These are phyloP conservation scores for Paspalum notatum DNA, from an alignment of 176 grass and related monocot genomes.

Conservation along the genomic window DNA sequence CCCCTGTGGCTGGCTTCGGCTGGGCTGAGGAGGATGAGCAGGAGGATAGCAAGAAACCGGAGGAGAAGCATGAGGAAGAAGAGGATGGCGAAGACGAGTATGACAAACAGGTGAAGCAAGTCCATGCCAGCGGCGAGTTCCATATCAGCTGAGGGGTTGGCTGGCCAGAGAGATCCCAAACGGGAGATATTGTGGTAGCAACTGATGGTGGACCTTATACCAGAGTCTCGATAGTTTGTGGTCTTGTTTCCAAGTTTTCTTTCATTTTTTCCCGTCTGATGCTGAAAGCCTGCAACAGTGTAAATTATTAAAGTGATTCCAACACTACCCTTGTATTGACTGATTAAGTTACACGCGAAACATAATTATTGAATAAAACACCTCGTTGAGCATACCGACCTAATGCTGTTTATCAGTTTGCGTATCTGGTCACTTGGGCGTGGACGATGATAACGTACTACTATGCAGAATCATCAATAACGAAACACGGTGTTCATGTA, in stretches of 20 bases:
- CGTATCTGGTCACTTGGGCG: not conserved
- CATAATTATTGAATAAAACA: slow-evolving; percentile 65
- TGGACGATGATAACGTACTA: not conserved
- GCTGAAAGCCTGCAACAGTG: slow-evolving; percentile 41
- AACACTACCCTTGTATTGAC: slow-evolving; percentile 42
- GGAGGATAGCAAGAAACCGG: slow-evolving; percentile 59
- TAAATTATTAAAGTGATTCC: slow-evolving; percentile 57
- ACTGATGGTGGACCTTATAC: slow-evolving; percentile 28
- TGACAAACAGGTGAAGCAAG: slow-evolving; percentile 72
- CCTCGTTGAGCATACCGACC: slow-evolving; percentile 34
- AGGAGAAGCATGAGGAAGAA: slow-evolving; percentile 53
- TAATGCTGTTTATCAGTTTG: too few species aligned
- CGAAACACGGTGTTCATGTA: not conserved
- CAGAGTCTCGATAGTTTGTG: slow-evolving; percentile 16
- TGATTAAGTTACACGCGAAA: slow-evolving; percentile 43
- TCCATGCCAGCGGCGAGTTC: slow-evolving; percentile 70
- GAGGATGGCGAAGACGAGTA: slow-evolving; percentile 78
- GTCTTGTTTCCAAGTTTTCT: slow-evolving; percentile 42
- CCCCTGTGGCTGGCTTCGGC: slow-evolving; percentile 50
- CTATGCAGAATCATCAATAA: not conserved
- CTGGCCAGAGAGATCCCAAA: slow-evolving; percentile 10
- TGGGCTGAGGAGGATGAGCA: slow-evolving; percentile 75
- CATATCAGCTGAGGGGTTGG: slow-evolving; percentile 44
- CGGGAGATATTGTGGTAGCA: slow-evolving; percentile 23
- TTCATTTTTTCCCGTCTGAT: slow-evolving; percentile 42